Conservation (phyloP, 805 yeast genomes). For the Teunomyces aglyptinius region DNA sequence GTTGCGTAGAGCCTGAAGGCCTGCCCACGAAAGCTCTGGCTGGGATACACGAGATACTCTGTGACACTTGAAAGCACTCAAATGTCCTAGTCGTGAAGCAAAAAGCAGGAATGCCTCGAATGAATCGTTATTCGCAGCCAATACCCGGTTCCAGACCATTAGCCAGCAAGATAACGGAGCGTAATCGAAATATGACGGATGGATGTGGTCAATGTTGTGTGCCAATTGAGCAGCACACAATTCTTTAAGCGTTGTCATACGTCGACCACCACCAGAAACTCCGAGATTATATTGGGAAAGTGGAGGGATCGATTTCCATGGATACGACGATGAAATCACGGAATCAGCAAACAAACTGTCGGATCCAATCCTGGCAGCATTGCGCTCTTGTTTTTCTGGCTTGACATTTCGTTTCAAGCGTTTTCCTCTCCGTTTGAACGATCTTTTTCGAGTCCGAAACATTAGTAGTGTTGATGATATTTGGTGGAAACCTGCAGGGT, state of each 20-base stretch:
- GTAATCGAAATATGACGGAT: slow-evolving; percentile 15
- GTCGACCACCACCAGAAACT: slow-evolving; percentile 5
- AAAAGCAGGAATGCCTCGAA: slow-evolving; percentile 28
- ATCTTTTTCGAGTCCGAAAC: slow-evolving; percentile 1
- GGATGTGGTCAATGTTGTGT: slow-evolving; percentile 21
- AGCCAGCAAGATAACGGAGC: slow-evolving; percentile 31
- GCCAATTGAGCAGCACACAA: slow-evolving; percentile 32
- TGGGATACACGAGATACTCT: background rate
- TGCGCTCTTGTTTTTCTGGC: slow-evolving; percentile 2
- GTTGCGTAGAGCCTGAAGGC: slow-evolving; percentile 6
- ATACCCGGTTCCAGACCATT: slow-evolving; percentile 31
- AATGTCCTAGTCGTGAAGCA: slow-evolving; percentile 18
- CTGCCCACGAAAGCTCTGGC: background rate
- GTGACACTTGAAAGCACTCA: slow-evolving; percentile 26
- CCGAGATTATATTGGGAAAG: slow-evolving; percentile 15
- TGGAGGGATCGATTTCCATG: slow-evolving; percentile 15
- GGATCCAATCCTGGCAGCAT: slow-evolving; percentile 4
- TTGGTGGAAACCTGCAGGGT: background rate
- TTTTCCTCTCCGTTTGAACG: background rate
- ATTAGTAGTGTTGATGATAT: background rate
- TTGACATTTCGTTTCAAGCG: background rate
- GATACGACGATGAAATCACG: slow-evolving; percentile 4
- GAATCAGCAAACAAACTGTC: slow-evolving; percentile 9
- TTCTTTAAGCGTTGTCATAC: slow-evolving; percentile 12
- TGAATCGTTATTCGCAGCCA: slow-evolving; percentile 27